Conservation (phyloP, 1,139 yeast species). For the Groenewaldozyma auringiensis region DNA sequence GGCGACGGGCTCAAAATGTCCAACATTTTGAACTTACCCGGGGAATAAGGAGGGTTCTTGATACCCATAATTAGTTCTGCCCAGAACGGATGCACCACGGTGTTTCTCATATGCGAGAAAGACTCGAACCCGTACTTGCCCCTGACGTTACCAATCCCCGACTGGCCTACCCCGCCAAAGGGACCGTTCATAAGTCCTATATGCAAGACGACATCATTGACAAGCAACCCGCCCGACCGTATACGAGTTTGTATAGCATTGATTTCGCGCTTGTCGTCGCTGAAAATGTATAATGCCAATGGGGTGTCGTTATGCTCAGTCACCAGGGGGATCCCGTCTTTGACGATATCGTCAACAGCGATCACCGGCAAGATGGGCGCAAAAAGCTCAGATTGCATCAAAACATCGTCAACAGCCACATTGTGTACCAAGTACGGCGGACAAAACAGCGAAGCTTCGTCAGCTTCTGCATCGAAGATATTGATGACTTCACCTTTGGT, state of each 20-base stretch:
- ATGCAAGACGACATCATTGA: constrained; percentile 71
- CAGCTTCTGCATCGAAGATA: background rate
- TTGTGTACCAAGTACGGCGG: constrained; percentile 69
- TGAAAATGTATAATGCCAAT: constrained; percentile 70
- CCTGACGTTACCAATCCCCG: constrained; percentile 70
- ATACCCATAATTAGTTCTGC: constrained; percentile 48
- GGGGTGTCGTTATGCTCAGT: constrained; percentile 68
- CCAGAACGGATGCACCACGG: constrained; percentile 61
- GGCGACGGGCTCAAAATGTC: constrained; percentile 11
- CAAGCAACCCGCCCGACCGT: constrained; percentile 66
- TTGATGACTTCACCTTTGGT: constrained; percentile 50
- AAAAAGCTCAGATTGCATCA: constrained; percentile 73
- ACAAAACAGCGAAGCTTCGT: constrained; percentile 39
- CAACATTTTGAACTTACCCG: constrained; percentile 8
- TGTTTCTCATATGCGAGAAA: constrained; percentile 70
- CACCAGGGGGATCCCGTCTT: constrained; percentile 44
- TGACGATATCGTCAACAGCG: constrained; percentile 42
- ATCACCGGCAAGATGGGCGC: constrained; percentile 82
- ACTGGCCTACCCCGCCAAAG: constrained; percentile 84
- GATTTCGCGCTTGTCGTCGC: constrained; percentile 46
- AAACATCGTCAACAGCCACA: constrained; percentile 56
- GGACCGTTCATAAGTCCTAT: constrained; percentile 69
- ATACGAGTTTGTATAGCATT: constrained; percentile 45
- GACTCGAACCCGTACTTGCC: constrained; percentile 65
- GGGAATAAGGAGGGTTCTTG: constrained; percentile 63